Conservation (phyloP, 1,284 basidiomycete genomes). For the Pyrrhoderma lamaoense region DNA sequence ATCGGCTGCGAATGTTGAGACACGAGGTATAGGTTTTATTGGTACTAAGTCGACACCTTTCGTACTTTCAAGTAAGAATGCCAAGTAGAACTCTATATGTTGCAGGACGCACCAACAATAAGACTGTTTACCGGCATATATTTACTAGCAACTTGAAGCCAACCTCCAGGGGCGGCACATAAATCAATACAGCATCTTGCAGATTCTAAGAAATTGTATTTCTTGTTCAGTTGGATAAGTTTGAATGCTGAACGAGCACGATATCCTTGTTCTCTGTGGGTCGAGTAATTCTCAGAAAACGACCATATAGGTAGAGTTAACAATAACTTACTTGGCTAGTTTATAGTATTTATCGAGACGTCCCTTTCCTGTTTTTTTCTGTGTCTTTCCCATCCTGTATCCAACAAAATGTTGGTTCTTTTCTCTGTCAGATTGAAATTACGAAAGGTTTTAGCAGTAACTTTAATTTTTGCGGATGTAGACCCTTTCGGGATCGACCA, state of each 20-base stretch:
- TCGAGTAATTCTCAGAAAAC: constrained; percentile 11
- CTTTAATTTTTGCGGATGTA: neutral
- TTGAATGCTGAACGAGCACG: constrained; percentile 99
- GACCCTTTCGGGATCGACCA: too few species aligned
- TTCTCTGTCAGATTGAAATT: neutral
- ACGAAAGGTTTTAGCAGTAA: neutral
- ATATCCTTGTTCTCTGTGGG: constrained; percentile 89
- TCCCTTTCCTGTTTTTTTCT: constrained; percentile 91
- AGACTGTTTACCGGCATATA: constrained; percentile 95
- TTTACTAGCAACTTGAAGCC: constrained; percentile 98
- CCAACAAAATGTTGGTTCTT: neutral
- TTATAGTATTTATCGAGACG: constrained; percentile 96
- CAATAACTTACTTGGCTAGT: constrained; percentile 71
- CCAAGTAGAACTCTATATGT: neutral
- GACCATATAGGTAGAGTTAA: neutral
- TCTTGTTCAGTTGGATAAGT: constrained; percentile 98
- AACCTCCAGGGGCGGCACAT: constrained; percentile 98
- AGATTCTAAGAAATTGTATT: constrained; percentile 87
- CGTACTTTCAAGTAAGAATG: constrained; percentile 12
- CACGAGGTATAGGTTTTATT: constrained; percentile 93
- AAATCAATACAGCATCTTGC: constrained; percentile 96
- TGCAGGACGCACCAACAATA: constrained; percentile 71
- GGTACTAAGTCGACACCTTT: constrained; percentile 91
- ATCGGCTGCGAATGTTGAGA: constrained; percentile 89
- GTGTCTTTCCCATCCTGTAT: constrained; percentile 62